Conservation (phyloP, 208 protist genomes). For the Leishmania major region DNA sequence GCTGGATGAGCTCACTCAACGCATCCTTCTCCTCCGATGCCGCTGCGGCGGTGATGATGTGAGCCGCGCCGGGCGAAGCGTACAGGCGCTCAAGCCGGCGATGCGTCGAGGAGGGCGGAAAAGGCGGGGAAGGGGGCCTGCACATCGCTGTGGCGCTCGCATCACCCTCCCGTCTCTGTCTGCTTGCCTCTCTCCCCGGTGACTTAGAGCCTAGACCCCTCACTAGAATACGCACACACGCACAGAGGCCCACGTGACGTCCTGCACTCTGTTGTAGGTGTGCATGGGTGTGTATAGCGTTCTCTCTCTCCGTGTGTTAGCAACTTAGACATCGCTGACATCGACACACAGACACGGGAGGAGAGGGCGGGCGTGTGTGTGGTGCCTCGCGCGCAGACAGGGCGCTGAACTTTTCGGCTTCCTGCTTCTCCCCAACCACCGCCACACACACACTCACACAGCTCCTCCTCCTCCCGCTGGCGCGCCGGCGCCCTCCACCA, state of each 20-base stretch:
- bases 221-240: slow-evolving; percentile 4
- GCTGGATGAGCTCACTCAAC: slow-evolving; percentile 10
- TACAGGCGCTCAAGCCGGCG: not conserved
- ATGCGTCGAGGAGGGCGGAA: not conserved
- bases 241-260: not conserved
- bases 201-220: not conserved
- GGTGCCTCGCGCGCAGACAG: not conserved
- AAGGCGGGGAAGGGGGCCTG: not conserved
- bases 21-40: not conserved
- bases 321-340: not conserved
- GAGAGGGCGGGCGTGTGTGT: not conserved
- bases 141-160: not conserved
- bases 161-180: not conserved
- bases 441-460: too few relatives aligned
- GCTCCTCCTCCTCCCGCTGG: too few relatives aligned
- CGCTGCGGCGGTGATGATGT: not conserved
- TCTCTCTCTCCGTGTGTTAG: not conserved
- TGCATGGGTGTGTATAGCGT: not conserved
- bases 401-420: not conserved
- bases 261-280: not conserved
- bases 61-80: not conserved
- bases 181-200: not conserved
- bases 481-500: too few relatives aligned
- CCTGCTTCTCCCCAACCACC: not conserved
- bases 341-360: not conserved